Conservation (phyloP, 2,329 filamentous ascomycete species). For the Trichoderma koningii region DNA sequence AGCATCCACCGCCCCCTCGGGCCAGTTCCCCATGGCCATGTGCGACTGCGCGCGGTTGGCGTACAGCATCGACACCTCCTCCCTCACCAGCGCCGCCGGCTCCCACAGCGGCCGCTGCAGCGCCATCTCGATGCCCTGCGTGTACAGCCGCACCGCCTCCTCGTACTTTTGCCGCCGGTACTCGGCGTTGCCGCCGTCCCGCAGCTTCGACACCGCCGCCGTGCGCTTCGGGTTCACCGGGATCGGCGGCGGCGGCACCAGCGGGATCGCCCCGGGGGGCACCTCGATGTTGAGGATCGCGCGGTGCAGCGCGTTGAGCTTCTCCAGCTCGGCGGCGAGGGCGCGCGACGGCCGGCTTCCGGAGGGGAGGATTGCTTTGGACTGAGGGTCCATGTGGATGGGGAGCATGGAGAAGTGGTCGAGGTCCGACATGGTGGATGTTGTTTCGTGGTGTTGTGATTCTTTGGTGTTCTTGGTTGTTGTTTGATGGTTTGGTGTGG, state of each 20-base stretch:
- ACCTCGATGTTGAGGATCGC: slow-evolving; percentile 58
- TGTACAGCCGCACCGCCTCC: slow-evolving; percentile 81
- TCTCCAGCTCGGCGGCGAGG: slow-evolving; percentile 65
- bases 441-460: slow-evolving; percentile 25
- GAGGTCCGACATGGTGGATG: slow-evolving; percentile 53
- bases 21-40: slow-evolving; percentile 80
- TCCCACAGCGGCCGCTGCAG: slow-evolving; percentile 83
- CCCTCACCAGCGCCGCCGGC: slow-evolving; percentile 76
- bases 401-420: slow-evolving; percentile 82
- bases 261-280: slow-evolving; percentile 59
- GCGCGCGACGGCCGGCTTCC: slow-evolving; percentile 44
- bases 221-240: slow-evolving; percentile 91
- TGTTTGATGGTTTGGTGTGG: background rate
- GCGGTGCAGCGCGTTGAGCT: slow-evolving; percentile 79
- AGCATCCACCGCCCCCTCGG: slow-evolving; percentile 83
- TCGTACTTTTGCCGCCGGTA: slow-evolving; percentile 75
- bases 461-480: background rate
- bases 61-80: slow-evolving; percentile 79
- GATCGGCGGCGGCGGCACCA: slow-evolving; percentile 78
- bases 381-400: slow-evolving; percentile 76
- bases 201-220: slow-evolving; percentile 85
- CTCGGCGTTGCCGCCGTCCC: slow-evolving; percentile 80
- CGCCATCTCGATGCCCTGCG: slow-evolving; percentile 88
- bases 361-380: slow-evolving; percentile 64
- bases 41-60: slow-evolving; percentile 88